phyloP scores from a whole-genome alignment of 331 rosid genomes.

The Pyrus hybrid region DNA sequence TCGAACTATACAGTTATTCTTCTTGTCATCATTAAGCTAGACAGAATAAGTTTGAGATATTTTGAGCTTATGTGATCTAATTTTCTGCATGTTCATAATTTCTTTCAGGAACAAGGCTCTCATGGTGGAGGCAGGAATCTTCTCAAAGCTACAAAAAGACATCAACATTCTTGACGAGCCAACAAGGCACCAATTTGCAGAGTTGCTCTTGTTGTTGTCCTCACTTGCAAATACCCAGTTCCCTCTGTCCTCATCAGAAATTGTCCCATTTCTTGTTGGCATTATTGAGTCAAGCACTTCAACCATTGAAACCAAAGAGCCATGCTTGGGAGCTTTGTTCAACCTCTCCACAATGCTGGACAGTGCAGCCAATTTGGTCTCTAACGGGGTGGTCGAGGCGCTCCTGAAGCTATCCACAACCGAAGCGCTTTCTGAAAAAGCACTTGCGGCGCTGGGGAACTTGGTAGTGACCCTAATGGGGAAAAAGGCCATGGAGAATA shows the following conservation, averaged over 20 bases:
- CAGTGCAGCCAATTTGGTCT: constrained; percentile 49
- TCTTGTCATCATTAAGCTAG: constrained; percentile 37
- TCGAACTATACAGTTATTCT: neutral
- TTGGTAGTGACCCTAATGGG: constrained; percentile 76
- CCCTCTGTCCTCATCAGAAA: constrained; percentile 42
- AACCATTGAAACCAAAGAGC: constrained; percentile 35
- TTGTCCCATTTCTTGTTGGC: constrained; percentile 39
- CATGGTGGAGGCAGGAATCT: constrained; percentile 78
- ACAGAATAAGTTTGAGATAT: constrained; percentile 15
- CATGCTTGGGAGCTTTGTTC: constrained; percentile 53
- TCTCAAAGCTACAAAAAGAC: constrained; percentile 56
- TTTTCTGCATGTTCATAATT: neutral
- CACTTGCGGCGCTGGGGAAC: constrained; percentile 70
- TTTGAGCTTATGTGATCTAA: constrained; percentile 12
- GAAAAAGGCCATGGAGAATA: constrained; percentile 67
- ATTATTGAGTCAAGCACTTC: constrained; percentile 36
- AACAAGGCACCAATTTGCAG: constrained; percentile 45
- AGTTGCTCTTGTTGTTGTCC: constrained; percentile 55
- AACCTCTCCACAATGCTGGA: constrained; percentile 71
- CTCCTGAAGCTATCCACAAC: constrained; percentile 36
- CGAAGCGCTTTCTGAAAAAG: constrained; percentile 55
- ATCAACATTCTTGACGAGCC: constrained; percentile 46
- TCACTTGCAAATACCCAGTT: constrained; percentile 60
- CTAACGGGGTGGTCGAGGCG: constrained; percentile 48
- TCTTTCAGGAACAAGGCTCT: constrained; percentile 75